Percentiles rank a stretch among this genome's conserved stretches.
phyloP scores from a whole-genome alignment of 2,329 filamentous ascomycete species.

The Beauveria scarabaeidicola region DNA sequence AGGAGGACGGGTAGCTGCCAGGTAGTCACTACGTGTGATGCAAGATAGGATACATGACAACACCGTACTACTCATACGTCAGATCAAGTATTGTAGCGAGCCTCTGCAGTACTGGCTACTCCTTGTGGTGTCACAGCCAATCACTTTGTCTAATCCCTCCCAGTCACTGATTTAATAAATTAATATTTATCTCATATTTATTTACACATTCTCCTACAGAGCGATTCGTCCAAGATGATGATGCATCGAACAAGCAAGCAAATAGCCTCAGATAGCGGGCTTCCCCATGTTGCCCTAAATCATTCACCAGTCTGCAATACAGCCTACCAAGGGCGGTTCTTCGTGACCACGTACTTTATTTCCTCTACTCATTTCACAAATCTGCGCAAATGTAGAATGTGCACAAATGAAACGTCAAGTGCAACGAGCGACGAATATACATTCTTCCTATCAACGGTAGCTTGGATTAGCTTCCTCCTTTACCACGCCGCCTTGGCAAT shows the following conservation, averaged over 20 bases:
- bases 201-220: too few relatives aligned
- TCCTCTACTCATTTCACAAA: too few relatives aligned
- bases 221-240: too few relatives aligned
- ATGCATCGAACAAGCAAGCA: not conserved
- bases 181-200: too few relatives aligned
- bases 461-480: not conserved
- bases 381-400: too few relatives aligned
- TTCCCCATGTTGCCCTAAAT: not conserved
- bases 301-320: too few relatives aligned
- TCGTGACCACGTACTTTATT: too few relatives aligned
- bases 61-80: fast-evolving
- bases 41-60: not conserved
- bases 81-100: not conserved
- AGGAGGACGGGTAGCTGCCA: not conserved
- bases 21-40: not conserved
- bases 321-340: too few relatives aligned
- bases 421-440: too few relatives aligned
- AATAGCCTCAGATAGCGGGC: not conserved
- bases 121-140: not conserved
- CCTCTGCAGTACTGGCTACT: not conserved
- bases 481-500: slow-evolving; percentile 53
- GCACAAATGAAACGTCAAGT: too few relatives aligned
- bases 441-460: too few relatives aligned
- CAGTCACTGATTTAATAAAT: too few relatives aligned
- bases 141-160: not conserved